Conservation (phyloP, 345 rosid species). For the Eucalyptus rudis region DNA sequence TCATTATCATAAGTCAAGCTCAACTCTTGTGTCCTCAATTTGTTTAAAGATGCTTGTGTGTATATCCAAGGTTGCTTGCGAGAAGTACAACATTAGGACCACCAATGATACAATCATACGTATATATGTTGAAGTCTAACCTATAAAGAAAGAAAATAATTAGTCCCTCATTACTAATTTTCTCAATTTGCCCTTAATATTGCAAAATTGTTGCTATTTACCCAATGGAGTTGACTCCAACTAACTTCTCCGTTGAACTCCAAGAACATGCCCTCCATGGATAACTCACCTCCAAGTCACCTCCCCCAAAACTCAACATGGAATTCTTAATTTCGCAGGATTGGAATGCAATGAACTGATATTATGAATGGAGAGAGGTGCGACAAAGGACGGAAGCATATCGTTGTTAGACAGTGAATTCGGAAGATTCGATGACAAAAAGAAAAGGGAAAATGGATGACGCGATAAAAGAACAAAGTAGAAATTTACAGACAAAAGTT, state of each 20-base stretch:
- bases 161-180: neutral
- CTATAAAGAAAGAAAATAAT: fast-evolving
- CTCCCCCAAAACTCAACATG: neutral
- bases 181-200: neutral
- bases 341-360: neutral
- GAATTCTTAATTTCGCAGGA: neutral
- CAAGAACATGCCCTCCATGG: neutral
- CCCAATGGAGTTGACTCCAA: neutral
- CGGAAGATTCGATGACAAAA: neutral
- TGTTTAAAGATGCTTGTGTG: too few species aligned
- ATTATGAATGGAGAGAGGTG: neutral
- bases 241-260: too few species aligned
- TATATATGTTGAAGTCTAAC: neutral
- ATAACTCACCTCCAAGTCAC: neutral
- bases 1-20: too few species aligned
- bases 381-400: neutral
- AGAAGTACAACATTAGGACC: too few species aligned
- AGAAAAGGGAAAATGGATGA: neutral
- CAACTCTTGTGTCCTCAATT: too few species aligned
- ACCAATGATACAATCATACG: too few species aligned
- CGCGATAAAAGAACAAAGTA: neutral
- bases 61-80: too few species aligned
- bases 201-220: neutral
- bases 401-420: neutral
- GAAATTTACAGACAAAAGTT: neutral